Base-by-base conservation (phyloP, 257 asterid genomes). In the Solanum peruvianum region DNA sequence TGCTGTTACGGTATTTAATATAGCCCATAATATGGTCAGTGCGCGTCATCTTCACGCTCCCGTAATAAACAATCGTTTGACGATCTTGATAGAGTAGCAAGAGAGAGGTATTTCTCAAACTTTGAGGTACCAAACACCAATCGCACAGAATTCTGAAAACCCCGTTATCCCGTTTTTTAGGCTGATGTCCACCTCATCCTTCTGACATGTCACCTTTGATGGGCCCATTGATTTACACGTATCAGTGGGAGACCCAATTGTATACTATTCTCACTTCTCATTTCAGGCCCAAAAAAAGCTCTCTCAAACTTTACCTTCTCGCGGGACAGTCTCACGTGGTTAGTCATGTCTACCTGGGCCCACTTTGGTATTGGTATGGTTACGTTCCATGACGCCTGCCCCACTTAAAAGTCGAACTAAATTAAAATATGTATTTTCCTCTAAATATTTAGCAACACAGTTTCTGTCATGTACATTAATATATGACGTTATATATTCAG, bases 241-340 rank as follows among this genome's bases (percentile, higher is more conserved):
- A 73, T 45, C 85, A 49, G 27, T 16, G n/a, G 29, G 29, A 82
- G 81, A 70, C 85, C 86, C 60, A 84, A 47, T 82, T 69, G 56
- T 64, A 56, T 84, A 84, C 70, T 39, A 56, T 27, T 23, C 39
- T 76, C 27, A 60, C 12, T 70, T 39, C 64, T 64, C n/a, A 56
- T 52, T 52, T 52, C 15, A 18, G 56, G 20, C 56, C 20, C 18
- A 84, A 87, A 21, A 12, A 37, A 42, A 23, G 80, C 85, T 62
- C 67, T 89, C 78, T 85, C 89, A 82, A 69, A 83, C 87, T 56
- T 44, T 31, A 58, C 77, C 77, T 87, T 71, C 88, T 73, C 91
- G 39, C 77, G 44, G 77, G 93, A 93, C 97, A 93, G 71, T 86
- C 91, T 93, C 98, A 92, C 94, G 94, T 94, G 98, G 93, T 89